Evolutionary conservation across 176 grass and related monocot species (phyloP), one percentile per base, ranked within the genome.

Genomic region (Aegilops longissima): DNA sequence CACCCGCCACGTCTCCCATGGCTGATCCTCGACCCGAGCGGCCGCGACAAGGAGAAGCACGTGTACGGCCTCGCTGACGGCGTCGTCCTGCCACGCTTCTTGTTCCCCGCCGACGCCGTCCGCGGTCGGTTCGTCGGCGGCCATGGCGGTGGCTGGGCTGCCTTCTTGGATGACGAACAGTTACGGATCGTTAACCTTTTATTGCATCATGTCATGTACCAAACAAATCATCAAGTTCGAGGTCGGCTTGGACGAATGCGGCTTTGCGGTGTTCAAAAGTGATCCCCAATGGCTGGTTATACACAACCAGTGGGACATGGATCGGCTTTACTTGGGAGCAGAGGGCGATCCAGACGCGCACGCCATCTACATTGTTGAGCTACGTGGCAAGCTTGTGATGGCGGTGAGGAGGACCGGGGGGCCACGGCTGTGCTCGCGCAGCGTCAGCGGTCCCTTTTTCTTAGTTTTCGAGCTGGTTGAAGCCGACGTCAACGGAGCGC

Each of bases 401-500:
- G 29, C 6, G 6, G 65, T 67, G 27, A 67, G 65, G 29, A 33
- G 27, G 13, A 17, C 27, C 13, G 5, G 4, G 6, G 30, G 30
- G 14, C 11, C 12, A 7, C 4, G 25, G 12, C 0, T 6, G n/a
- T 12, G n/a, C 61, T 63, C 61, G 10, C 9, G 23, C 61, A 63
- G 25, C 3, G 7, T 30, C 25, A 12, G 2, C 1, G 6, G 14
- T 4, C 66, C 30, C 2, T 68, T 68, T 8, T 68, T 68, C 30
- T 6, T 16, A 0, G 66, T 68, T 3, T 68, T 68, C 14, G 30
- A 68, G 66, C 30, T 68, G 1, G 30, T 20, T 18, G 30, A 68
- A 0, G 6, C 6, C 14, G 16, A 8, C 14, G 3, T 2, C 6
- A 30, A 33, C 6, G 0, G 1, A 9, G 14, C 6, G 2, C 9